Percentiles rank a stretch among this genome's conserved stretches.
These are phyloP conservation scores for Naganishia friedmannii DNA, from an alignment of 768 basidiomycete species.

Conservation along the genomic window DNA sequence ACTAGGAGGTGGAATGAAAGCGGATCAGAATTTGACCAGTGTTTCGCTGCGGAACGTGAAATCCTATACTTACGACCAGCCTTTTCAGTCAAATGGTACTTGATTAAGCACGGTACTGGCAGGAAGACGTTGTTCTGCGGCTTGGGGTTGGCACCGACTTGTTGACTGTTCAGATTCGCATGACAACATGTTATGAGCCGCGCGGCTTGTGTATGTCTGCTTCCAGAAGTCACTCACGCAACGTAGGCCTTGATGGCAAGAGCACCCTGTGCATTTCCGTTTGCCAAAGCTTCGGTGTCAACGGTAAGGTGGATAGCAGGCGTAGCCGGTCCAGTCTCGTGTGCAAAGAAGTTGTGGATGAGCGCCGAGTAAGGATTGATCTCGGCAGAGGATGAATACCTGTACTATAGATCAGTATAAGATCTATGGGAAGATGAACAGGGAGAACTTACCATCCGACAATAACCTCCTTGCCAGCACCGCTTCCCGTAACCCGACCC, in stretches of 20 bases:
- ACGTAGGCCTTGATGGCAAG: slow-evolving; percentile 83
- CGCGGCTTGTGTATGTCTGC: not conserved
- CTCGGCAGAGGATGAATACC: slow-evolving; percentile 88
- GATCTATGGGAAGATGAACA: not conserved
- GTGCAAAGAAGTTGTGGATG: slow-evolving; percentile 95
- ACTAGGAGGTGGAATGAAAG: slow-evolving; percentile 57
- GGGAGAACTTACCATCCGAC: slow-evolving; percentile 79
- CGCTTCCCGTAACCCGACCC: slow-evolving; percentile 60
- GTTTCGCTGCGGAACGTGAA: not conserved
- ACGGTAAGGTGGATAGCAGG: slow-evolving; percentile 87
- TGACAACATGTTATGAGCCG: not conserved
- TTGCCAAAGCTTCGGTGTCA: slow-evolving; percentile 71
- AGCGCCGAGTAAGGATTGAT: slow-evolving; percentile 93
- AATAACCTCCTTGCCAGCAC: slow-evolving; percentile 77
- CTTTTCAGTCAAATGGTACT: slow-evolving; percentile 76
- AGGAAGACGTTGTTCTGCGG: slow-evolving; percentile 93
- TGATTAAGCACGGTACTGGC: slow-evolving; percentile 82
- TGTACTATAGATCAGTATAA: slow-evolving; percentile 44
- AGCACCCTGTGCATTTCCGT: slow-evolving; percentile 50
- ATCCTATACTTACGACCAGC: slow-evolving; percentile 67
- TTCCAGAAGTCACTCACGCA: slow-evolving; percentile 59
- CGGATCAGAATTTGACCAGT: slow-evolving; percentile 18
- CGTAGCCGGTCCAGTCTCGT: slow-evolving; percentile 70
- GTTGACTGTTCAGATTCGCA: slow-evolving; percentile 55
- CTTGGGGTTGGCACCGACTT: slow-evolving; percentile 81